These are phyloP conservation scores for Salinomyces thailandicus DNA, from an alignment of 2,329 filamentous ascomycete species.

Conservation along the genomic window DNA sequence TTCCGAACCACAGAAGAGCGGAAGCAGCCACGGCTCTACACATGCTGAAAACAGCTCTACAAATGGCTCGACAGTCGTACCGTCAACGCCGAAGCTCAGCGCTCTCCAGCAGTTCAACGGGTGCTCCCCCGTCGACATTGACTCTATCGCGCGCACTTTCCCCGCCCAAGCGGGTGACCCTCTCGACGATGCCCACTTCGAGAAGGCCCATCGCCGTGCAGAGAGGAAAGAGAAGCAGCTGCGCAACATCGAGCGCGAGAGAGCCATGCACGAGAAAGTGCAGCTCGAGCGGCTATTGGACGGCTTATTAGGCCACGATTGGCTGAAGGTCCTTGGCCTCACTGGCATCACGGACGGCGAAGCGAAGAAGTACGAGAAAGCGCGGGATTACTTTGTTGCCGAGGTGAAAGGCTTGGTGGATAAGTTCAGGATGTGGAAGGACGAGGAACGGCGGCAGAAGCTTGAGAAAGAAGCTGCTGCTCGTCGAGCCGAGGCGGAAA, in stretches of 20 bases:
- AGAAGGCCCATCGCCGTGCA: constrained; percentile 49
- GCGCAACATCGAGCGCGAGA: constrained; percentile 56
- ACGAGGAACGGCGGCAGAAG: constrained; percentile 78
- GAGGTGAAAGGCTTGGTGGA: constrained; percentile 73
- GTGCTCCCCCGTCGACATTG: constrained; percentile 10
- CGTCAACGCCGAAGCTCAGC: constrained; percentile 8
- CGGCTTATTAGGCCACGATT: constrained; percentile 80
- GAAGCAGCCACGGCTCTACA: neutral
- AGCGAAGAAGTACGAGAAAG: constrained; percentile 77
- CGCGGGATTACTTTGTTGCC: constrained; percentile 71
- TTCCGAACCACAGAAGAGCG: constrained; percentile 3
- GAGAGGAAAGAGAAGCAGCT: constrained; percentile 58
- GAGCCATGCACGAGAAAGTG: constrained; percentile 55
- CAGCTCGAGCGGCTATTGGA: constrained; percentile 61
- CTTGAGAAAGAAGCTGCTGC: constrained; percentile 59
- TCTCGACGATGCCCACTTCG: constrained; percentile 45
- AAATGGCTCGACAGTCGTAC: neutral
- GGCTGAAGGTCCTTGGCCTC: constrained; percentile 85
- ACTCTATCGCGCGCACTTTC: constrained; percentile 18
- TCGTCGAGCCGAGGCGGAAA: constrained; percentile 39
- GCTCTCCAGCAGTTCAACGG: constrained; percentile 10
- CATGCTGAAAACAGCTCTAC: constrained; percentile 1
- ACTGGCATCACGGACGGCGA: constrained; percentile 74
- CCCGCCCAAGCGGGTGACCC: constrained; percentile 40
- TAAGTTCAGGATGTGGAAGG: constrained; percentile 80